A percentile compares a stretch with the other conserved stretches of the same genome.
phyloP scores from a whole-genome alignment of 345 rosid species.

The Camelina sativa region DNA sequence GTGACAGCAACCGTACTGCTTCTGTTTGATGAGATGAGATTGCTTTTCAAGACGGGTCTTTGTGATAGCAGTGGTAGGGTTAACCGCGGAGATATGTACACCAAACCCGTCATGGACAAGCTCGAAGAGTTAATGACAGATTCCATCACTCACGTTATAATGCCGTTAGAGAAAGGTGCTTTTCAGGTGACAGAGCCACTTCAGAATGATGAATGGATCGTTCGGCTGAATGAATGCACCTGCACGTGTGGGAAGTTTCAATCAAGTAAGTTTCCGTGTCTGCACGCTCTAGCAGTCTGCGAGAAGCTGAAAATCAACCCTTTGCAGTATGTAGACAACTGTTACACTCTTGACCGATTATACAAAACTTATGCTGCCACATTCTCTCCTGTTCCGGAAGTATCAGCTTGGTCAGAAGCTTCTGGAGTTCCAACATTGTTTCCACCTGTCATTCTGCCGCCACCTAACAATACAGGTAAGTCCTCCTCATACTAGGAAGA shows the following conservation, averaged over 20 bases:
- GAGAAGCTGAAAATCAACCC: constrained; percentile 21
- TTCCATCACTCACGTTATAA: neutral
- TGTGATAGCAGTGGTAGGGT: neutral
- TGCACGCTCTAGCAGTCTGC: constrained; percentile 6
- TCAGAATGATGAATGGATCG: neutral
- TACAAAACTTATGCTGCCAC: neutral
- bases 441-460: neutral
- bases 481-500: neutral
- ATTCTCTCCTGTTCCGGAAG: neutral
- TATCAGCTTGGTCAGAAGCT: neutral
- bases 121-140: neutral
- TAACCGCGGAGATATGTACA: neutral
- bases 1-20: neutral
- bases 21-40: constrained; percentile 25
- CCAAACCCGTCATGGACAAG: neutral
- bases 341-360: neutral
- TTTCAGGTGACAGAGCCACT: neutral
- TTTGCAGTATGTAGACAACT: constrained; percentile 22
- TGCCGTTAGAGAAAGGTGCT: neutral
- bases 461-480: neutral
- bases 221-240: neutral
- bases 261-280: neutral
- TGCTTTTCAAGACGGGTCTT: neutral
- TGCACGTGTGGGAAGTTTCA: constrained; percentile 27
- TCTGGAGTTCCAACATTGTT: neutral